Evolutionary conservation across 2,329 filamentous ascomycete genomes (phyloP).

Genomic region (Nannizzia gypsea): DNA sequence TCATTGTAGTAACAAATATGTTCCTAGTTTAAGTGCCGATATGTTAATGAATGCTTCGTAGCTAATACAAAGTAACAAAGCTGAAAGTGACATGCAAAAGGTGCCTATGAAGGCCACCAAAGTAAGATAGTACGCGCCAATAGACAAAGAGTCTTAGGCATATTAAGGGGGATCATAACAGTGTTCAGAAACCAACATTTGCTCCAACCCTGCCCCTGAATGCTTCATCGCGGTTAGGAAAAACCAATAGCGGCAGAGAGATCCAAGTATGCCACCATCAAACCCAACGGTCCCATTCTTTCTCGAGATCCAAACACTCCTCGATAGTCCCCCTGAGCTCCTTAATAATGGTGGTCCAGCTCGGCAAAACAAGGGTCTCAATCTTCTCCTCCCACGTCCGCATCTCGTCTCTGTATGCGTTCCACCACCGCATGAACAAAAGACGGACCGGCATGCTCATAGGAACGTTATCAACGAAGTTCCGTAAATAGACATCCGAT

Average conservation of each 20-base stretch:
- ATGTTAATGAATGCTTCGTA: no score
- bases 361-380: slow-evolving; percentile 17
- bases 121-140: no score
- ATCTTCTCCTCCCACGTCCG: slow-evolving; percentile 20
- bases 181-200: no score
- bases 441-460: slow-evolving; percentile 13
- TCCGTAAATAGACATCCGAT: slow-evolving; percentile 12
- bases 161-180: no score
- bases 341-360: slow-evolving; percentile 19
- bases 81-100: no score
- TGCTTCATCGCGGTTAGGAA: background rate
- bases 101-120: no score
- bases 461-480: slow-evolving; percentile 6
- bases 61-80: no score
- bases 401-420: slow-evolving; percentile 19
- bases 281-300: slow-evolving; percentile 6
- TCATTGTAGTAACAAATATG: no score
- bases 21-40: background rate
- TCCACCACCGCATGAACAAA: slow-evolving; percentile 20
- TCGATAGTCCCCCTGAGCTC: slow-evolving; percentile 19
- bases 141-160: no score
- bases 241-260: no score
- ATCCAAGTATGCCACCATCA: background rate
- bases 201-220: background rate
- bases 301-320: slow-evolving; percentile 20